These are phyloP conservation scores for Drosera spatulata DNA, from an alignment of 179 eudicot genomes.

Conservation along the genomic window DNA sequence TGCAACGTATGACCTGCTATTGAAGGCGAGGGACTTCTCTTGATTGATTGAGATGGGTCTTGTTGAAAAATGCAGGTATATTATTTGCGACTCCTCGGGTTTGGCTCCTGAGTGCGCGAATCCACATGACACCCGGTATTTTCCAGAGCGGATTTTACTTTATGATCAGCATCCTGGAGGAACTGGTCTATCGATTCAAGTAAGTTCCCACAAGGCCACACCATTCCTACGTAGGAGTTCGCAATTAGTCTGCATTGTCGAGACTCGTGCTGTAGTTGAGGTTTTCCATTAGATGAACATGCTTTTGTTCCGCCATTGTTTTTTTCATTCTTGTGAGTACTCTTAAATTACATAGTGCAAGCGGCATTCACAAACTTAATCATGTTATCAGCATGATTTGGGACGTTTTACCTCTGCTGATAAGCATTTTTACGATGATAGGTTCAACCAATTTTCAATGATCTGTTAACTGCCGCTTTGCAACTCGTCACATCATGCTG, in stretches of 20 bases:
- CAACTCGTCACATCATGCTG: conserved; percentile 72
- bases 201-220: conserved; percentile 13
- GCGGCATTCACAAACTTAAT: too few species aligned
- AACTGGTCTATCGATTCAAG: conserved; percentile 81
- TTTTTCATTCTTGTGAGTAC: too few species aligned
- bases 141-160: conserved; percentile 74
- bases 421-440: conserved; percentile 6
- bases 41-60: background rate
- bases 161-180: conserved; percentile 96
- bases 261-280: too few species aligned
- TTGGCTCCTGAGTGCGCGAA: conserved; percentile 87
- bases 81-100: conserved; percentile 82
- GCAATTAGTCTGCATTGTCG: too few species aligned
- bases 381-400: too few species aligned
- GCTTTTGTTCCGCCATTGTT: too few species aligned
- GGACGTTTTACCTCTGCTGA: background rate
- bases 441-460: conserved; percentile 70
- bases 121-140: conserved; percentile 75
- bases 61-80: conserved; percentile 34
- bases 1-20: too few species aligned
- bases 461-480: conserved; percentile 65
- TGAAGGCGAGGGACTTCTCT: too few species aligned
- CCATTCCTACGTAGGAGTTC: too few species aligned
- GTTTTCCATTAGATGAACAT: too few species aligned
- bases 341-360: too few species aligned